Percentiles rank a stretch among this genome's conserved stretches.
phyloP scores from a whole-genome alignment of 495 filamentous ascomycete species.

The Talaromyces adpressus region DNA sequence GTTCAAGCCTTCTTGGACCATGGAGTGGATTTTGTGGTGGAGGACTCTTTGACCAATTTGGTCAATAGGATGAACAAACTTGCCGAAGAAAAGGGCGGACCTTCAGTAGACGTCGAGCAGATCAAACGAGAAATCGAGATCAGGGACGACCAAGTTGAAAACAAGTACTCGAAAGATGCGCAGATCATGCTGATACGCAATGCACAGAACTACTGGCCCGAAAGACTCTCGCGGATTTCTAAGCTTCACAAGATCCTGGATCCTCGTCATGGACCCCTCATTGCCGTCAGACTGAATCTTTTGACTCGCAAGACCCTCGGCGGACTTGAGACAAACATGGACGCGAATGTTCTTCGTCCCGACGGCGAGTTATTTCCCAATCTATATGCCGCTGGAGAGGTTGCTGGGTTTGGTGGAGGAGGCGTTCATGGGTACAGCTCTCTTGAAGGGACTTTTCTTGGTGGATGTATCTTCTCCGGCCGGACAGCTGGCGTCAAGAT shows the following conservation, averaged over 20 bases:
- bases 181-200: constrained; percentile 46
- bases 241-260: constrained; percentile 39
- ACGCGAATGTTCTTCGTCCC: constrained; percentile 37
- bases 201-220: constrained; percentile 41
- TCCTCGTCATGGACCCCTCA: constrained; percentile 33
- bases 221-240: constrained; percentile 32
- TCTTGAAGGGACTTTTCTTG: constrained; percentile 42
- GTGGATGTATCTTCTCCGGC: constrained; percentile 46
- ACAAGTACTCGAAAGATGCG: constrained; percentile 43
- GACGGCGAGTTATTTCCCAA: constrained; percentile 37
- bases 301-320: constrained; percentile 46
- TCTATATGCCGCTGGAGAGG: constrained; percentile 46
- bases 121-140: constrained; percentile 33
- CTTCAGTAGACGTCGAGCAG: constrained; percentile 24
- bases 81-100: constrained; percentile 23
- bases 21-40: constrained; percentile 42
- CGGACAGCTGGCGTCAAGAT: constrained; percentile 34
- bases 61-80: constrained; percentile 44
- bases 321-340: constrained; percentile 42
- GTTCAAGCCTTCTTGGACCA: constrained; percentile 44
- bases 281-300: constrained; percentile 44
- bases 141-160: constrained; percentile 40
- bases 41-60: constrained; percentile 37
- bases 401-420: constrained; percentile 45
- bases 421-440: constrained; percentile 46